These are phyloP conservation scores for Tetrahymena borealis DNA, from an alignment of 73 alveolate genomes.

Conservation along the genomic window DNA sequence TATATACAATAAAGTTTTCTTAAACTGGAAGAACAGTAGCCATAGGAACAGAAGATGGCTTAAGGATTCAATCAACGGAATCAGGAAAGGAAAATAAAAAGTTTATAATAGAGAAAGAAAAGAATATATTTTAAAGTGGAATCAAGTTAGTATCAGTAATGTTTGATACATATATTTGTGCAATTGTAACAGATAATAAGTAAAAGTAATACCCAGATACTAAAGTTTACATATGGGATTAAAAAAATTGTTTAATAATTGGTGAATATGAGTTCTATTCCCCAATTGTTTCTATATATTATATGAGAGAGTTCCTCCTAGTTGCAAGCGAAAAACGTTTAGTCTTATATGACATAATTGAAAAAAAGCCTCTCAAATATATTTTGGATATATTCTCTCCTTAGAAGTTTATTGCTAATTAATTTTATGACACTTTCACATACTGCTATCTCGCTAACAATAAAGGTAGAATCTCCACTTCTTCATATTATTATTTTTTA, in stretches of 20 bases:
- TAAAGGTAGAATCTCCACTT: constrained; percentile 1
- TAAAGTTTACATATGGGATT: not conserved
- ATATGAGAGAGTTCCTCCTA: not conserved
- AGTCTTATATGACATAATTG: not conserved
- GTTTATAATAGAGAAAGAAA: not conserved
- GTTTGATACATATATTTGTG: not conserved
- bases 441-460: not conserved
- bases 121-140: not conserved
- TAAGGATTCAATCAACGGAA: not conserved
- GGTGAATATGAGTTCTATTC: not conserved
- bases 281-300: not conserved
- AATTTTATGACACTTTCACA: not conserved
- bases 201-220: not conserved
- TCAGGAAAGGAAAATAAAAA: not conserved
- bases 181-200: not conserved
- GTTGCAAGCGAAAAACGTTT: not conserved
- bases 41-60: not conserved
- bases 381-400: not conserved
- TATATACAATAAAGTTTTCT: not conserved
- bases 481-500: not conserved
- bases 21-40: not conserved
- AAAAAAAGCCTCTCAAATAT: not conserved
- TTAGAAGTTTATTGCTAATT: not conserved
- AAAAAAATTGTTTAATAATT: not conserved
- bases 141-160: not conserved